Evolutionary conservation across 441 rosid genomes (phyloP).

Genomic region (Arabidopsis lyrata): DNA sequence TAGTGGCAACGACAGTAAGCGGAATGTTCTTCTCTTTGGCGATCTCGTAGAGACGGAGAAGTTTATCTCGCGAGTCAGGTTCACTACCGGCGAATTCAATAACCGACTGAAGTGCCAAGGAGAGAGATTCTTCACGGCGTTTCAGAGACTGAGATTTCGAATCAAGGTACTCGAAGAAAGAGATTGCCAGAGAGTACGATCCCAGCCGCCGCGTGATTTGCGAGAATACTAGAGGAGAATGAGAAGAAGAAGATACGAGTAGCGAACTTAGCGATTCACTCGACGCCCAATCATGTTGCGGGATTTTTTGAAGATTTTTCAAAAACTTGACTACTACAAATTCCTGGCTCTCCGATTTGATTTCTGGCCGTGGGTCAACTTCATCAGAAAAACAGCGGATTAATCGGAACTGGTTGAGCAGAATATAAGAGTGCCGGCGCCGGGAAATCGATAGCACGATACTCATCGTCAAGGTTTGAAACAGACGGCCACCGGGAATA

Average conservation of each 20-base stretch:
- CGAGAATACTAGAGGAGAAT: conserved; percentile 50
- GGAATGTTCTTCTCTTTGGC: conserved; percentile 61
- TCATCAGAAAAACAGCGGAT: conserved; percentile 44
- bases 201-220: conserved; percentile 61
- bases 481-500: conserved; percentile 8
- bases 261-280: conserved; percentile 52
- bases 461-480: conserved; percentile 36
- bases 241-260: conserved; percentile 50
- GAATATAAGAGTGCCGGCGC: conserved; percentile 31
- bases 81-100: conserved; percentile 61
- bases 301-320: conserved; percentile 54
- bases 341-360: conserved; percentile 36
- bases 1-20: conserved; percentile 51
- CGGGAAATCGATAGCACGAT: conserved; percentile 35
- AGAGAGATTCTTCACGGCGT: conserved; percentile 43
- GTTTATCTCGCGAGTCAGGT: conserved; percentile 40
- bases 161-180: conserved; percentile 58
- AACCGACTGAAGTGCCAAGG: conserved; percentile 59
- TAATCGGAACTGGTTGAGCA: not conserved
- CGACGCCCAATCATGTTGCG: conserved; percentile 59
- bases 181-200: conserved; percentile 58
- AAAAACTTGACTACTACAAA: conserved; percentile 47
- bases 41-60: conserved; percentile 53
- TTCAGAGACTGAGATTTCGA: conserved; percentile 44
- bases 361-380: conserved; percentile 17